Conservation (phyloP, 495 filamentous ascomycete genomes). For the Neurospora sp. region DNA sequence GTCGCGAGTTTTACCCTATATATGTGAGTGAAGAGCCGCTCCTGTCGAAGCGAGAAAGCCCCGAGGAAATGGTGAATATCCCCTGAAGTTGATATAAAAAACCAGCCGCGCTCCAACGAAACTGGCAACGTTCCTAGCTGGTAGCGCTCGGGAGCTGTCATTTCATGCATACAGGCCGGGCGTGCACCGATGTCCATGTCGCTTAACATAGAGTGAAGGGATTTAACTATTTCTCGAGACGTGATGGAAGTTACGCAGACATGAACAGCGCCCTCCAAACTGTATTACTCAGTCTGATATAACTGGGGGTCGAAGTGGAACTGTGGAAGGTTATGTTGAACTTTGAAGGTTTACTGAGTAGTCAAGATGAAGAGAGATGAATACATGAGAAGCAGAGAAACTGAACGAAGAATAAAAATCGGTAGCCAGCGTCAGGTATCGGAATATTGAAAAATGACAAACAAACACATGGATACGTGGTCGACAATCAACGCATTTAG, state of each 20-base stretch:
- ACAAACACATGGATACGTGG: background rate
- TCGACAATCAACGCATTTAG: too few species aligned
- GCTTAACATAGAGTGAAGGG: background rate
- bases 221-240: background rate
- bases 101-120: background rate
- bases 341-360: too few species aligned
- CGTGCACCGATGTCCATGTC: too few species aligned
- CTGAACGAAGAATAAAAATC: background rate
- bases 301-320: too few species aligned
- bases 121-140: background rate
- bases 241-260: background rate
- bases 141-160: background rate
- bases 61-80: background rate
- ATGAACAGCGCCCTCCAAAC: too few species aligned
- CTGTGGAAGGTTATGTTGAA: too few species aligned
- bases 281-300: too few species aligned
- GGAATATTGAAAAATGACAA: background rate
- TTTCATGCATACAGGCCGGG: too few species aligned
- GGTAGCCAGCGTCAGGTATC: background rate
- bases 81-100: background rate
- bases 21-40: too few species aligned
- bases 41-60: background rate
- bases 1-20: too few species aligned
- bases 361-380: background rate
- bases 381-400: background rate